phyloP scores from a whole-genome alignment of 2,329 filamentous ascomycete species.

The Lachnellula occidentalis region DNA sequence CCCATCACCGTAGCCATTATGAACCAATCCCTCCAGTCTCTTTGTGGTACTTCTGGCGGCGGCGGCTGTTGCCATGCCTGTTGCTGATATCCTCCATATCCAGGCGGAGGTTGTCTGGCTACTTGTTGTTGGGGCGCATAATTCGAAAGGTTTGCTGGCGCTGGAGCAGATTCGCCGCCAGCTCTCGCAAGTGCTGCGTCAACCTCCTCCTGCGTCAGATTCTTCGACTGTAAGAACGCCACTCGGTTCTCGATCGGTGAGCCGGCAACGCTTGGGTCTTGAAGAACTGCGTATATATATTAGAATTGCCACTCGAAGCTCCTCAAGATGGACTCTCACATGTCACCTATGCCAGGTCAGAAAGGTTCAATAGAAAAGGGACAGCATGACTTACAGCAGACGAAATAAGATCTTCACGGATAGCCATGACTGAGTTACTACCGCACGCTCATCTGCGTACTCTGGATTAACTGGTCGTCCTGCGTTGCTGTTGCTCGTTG shows the following conservation, averaged over 20 bases:
- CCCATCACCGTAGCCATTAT: conserved; percentile 97
- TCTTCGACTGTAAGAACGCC: conserved; percentile 92
- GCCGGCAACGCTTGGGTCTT: conserved; percentile 84
- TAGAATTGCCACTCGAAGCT: conserved; percentile 9
- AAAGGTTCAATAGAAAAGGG: conserved; percentile 14
- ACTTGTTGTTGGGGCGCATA: conserved; percentile 41
- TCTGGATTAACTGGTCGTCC: background rate
- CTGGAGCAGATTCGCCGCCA: conserved; percentile 50
- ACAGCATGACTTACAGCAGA: conserved; percentile 60
- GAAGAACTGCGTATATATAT: conserved; percentile 59
- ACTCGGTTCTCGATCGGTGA: conserved; percentile 91
- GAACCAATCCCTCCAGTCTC: conserved; percentile 99
- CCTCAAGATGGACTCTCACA: conserved; percentile 25
- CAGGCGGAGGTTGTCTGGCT: conserved; percentile 33
- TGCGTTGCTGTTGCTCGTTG: background rate
- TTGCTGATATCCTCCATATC: conserved; percentile 44
- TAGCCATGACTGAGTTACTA: conserved; percentile 54
- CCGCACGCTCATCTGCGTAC: background rate
- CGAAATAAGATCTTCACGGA: conserved; percentile 87
- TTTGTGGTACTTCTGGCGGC: conserved; percentile 58
- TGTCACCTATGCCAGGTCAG: conserved; percentile 29
- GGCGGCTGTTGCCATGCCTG: conserved; percentile 53
- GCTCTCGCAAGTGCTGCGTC: conserved; percentile 74
- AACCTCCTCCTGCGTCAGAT: conserved; percentile 93
- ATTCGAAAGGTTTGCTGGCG: conserved; percentile 34